A percentile compares a stretch with the other conserved stretches of the same genome.
Evolutionary conservation across 176 grass and related monocot genomes (phyloP).

Genomic region (Lolium multiflorum): DNA sequence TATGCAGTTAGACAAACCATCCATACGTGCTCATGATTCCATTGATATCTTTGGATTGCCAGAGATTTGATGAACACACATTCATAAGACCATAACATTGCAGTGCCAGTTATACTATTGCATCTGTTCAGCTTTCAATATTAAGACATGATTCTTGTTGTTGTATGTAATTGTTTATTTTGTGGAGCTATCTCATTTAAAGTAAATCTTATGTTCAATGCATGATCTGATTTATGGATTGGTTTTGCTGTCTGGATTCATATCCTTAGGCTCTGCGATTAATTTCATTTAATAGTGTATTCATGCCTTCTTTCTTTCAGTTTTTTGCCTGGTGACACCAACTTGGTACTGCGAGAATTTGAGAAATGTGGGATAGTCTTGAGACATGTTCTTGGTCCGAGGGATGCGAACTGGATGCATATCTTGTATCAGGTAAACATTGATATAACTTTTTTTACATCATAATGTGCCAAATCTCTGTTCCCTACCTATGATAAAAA

Average conservation of each 20-base stretch:
- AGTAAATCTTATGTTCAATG: background rate
- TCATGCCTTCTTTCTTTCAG: constrained; percentile 42
- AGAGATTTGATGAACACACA: constrained; percentile 1
- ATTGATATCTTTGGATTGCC: background rate
- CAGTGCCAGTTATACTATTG: background rate
- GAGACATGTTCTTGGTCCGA: constrained; percentile 79
- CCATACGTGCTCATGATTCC: background rate
- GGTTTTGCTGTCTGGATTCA: background rate
- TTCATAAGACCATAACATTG: background rate
- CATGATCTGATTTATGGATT: constrained; percentile 5
- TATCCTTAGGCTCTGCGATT: background rate
- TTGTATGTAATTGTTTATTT: background rate
- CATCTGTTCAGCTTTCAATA: constrained; percentile 7
- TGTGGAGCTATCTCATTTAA: background rate
- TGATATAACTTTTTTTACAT: constrained; percentile 3
- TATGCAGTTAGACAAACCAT: background rate
- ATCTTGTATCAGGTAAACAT: constrained; percentile 77
- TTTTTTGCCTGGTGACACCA: constrained; percentile 77
- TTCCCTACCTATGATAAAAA: background rate
- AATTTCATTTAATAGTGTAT: constrained; percentile 9
- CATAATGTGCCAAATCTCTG: background rate
- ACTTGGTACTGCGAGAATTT: constrained; percentile 83
- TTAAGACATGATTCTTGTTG: constrained; percentile 4
- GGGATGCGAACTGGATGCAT: constrained; percentile 91
- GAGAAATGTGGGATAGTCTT: constrained; percentile 88